Base-by-base conservation (phyloP, 306 rosid species). In the Sophora flavescens region DNA sequence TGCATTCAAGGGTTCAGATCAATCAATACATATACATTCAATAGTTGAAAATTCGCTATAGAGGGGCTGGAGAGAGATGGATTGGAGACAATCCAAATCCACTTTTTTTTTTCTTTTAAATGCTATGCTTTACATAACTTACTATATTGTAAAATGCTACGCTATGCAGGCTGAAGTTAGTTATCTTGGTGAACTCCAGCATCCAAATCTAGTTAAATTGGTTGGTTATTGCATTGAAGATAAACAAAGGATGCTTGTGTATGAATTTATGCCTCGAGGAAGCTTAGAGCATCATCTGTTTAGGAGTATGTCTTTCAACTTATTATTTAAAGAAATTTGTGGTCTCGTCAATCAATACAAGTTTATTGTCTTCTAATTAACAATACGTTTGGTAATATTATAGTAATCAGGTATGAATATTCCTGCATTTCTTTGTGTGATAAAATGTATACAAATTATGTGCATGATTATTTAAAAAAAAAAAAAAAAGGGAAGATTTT, bases 231-330 rank as follows among this genome's bases (percentile, higher is more conserved):
- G 96, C 78, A 90, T 74, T 6, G 96, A 92, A 70, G 85, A 64
- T 67, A 84, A 86, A 15, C 83, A 91, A 36, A 85, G 93, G 79
- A 13, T 88, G 5, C 85, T 92, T 1, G 96, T 89, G 0, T 89
- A 92, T 13, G 96, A 92, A 83, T 89, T 82, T 28, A 76, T 91
- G 86, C 73, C 84, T 32, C 80, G 88, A 38, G 97, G 97, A 78
- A 91, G 95, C 88, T 70, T 89, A 71, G 96, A 92, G 52, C 77
- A 86, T 45, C 93, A 91, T 74, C 83, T 88, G 1, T 88, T 88
- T 28, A 78, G 81, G 54, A 78, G 95, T 90, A 84, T 65, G 88
- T 64, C 28, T 59, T 32, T 72, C 28, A 36, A 54, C 63, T 63
- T 50, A 3, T 39, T 59, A 3, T 32, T 74, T 4, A 1, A 42